Evolutionary conservation across 106 monocot species (phyloP).

Genomic region (Triglochin maritima): DNA sequence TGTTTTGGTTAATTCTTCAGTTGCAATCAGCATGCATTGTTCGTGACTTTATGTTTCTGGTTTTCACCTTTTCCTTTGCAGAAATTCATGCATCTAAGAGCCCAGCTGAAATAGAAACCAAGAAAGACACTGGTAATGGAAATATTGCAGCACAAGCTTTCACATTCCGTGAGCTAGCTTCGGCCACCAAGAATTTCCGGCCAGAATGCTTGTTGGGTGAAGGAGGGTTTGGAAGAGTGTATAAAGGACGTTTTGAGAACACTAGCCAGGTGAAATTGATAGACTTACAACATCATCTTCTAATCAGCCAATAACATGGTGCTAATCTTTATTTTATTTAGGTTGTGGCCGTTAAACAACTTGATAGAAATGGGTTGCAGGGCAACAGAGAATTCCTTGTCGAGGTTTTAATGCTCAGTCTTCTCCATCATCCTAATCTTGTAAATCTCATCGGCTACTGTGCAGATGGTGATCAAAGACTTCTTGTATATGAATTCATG

Average conservation of each 20-base stretch:
- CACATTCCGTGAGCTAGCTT: constrained; percentile 26
- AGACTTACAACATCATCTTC: background rate
- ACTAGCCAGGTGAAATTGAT: constrained; percentile 10
- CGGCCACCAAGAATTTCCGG: constrained; percentile 21
- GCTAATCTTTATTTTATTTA: background rate
- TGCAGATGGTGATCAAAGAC: constrained; percentile 26
- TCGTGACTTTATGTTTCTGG: too few species aligned
- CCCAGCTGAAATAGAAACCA: background rate
- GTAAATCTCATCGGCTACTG: constrained; percentile 25
- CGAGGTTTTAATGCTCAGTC: constrained; percentile 23
- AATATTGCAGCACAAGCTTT: constrained; percentile 22
- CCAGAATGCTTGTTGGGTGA: constrained; percentile 21
- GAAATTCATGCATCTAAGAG: background rate
- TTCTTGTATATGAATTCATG: constrained; percentile 26
- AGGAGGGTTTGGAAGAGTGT: constrained; percentile 29
- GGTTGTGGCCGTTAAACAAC: constrained; percentile 23
- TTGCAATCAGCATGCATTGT: too few species aligned
- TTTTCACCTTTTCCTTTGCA: background rate
- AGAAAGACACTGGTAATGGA: background rate
- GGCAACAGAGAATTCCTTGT: constrained; percentile 21
- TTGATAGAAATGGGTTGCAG: constrained; percentile 23
- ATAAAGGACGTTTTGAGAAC: constrained; percentile 15
- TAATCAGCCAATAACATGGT: background rate
- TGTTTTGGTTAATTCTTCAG: too few species aligned
- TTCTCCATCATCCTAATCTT: constrained; percentile 19